Evolutionary conservation across 2,329 filamentous ascomycete genomes (phyloP), one percentile per base, ranked within the genome.

Genomic region (Thielaviopsis ethacetica): DNA sequence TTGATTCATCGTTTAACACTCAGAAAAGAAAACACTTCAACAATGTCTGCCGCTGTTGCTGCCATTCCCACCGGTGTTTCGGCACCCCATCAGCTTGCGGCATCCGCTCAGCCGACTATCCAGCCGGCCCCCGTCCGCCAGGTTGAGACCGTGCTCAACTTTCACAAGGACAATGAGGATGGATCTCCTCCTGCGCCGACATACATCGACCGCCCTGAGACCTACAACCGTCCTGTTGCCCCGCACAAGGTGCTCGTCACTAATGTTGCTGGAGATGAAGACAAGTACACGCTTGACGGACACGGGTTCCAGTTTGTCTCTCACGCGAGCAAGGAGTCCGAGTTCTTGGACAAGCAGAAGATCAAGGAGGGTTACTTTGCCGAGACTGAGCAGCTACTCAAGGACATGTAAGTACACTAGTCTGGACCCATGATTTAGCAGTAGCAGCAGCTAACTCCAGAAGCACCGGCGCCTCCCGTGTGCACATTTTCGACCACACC

Each of bases 401-500:
- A 82, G 57, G 75, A 80, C 1, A 74, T 69, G 62, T 62, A 57
- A 58, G 59, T 49, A 2, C 5, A 19, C 30, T 44, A 10, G 47
- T 5, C 41, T 61, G 47, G 1, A 60, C 51, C 2, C 72, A 75
- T n/a, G 72, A 24, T 38, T 21, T 26, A 27, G 57, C 22, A 24
- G 38, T 38, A 15, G 57, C 22, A 24, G 38, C 26, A 15, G 50
- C 21, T 9, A 34, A 21, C 2, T 5, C n/a, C 22, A 17, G 80
- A n/a, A 80, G 79, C 1, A 84, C 82, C 24, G 78, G 80, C 3
- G 76, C 83, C n/a, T 62, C 65, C 13, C 74, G 76, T n/a, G 73
- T 88, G 9, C 71, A 85, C 58, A 70, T 88, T 59, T 88, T 88
- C 71, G 85, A 88, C 70, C 83, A 89, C 69, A 88, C 85, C 12